Conservation (phyloP, 75 land plant species). For the Picea sitchensis region DNA sequence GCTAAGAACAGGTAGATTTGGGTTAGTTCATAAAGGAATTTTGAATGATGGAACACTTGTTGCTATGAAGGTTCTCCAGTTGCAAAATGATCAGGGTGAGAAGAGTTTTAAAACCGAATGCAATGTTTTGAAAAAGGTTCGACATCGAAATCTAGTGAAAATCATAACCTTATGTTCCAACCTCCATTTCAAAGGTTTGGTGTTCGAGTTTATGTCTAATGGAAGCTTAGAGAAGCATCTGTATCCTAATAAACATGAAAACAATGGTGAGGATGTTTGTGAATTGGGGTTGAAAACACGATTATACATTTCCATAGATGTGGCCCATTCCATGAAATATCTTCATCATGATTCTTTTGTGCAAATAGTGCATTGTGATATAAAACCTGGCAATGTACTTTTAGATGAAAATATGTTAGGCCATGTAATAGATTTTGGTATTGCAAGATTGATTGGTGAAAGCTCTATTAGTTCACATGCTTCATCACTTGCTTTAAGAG, state of each 20-base stretch:
- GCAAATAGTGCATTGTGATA: constrained; percentile 4
- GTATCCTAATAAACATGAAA: background rate
- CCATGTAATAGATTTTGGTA: constrained; percentile 5
- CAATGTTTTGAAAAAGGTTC: background rate
- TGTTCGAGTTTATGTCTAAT: background rate
- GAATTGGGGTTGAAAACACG: background rate
- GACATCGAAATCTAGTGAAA: background rate
- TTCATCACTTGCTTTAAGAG: background rate
- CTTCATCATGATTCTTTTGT: constrained; percentile 22
- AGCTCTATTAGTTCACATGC: background rate
- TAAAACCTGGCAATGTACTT: constrained; percentile 10
- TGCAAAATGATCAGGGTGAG: background rate
- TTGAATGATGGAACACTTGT: background rate
- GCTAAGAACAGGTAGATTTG: constrained; percentile 1
- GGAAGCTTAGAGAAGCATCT: constrained; percentile 1
- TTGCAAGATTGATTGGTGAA: background rate
- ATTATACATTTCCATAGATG: constrained; percentile 30
- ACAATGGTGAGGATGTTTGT: background rate
- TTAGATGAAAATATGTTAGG: constrained; percentile 1
- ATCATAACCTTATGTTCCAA: background rate
- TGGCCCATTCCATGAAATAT: constrained; percentile 30
- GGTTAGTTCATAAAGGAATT: background rate
- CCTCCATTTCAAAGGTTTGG: background rate
- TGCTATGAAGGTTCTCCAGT: background rate
- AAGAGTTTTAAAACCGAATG: background rate